Percentiles rank a stretch among this genome's conserved stretches.
phyloP scores from a whole-genome alignment of 1,284 basidiomycete genomes.

The Cerioporus squamosus region DNA sequence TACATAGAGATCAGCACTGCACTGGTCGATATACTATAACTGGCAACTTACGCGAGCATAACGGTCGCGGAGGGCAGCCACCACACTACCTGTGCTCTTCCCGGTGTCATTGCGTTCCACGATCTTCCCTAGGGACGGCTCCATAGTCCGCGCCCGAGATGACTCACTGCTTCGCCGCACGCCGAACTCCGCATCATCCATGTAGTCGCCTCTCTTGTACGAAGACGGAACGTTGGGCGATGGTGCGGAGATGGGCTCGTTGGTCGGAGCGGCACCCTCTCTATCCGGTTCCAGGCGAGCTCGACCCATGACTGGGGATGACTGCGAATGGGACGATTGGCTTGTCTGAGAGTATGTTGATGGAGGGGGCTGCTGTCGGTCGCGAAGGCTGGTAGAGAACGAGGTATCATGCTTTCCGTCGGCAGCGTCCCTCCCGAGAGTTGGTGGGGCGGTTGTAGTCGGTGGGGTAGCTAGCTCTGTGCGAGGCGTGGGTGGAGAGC shows the following conservation, averaged over 20 bases:
- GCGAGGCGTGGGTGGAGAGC: constrained; percentile 14
- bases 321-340: background rate
- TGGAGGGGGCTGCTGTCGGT: background rate
- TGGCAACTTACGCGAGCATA: constrained; percentile 60
- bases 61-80: constrained; percentile 69
- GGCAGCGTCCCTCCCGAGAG: background rate
- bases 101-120: constrained; percentile 38
- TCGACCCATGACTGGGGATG: background rate
- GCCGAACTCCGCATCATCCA: constrained; percentile 44
- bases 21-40: background rate
- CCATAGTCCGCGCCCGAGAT: constrained; percentile 13
- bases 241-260: background rate
- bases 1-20: constrained; percentile 1
- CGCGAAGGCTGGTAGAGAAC: background rate
- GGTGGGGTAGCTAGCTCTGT: constrained; percentile 10
- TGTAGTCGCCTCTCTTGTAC: constrained; percentile 37
- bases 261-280: background rate
- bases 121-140: constrained; percentile 21
- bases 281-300: background rate
- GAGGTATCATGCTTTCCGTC: background rate
- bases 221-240: constrained; percentile 3
- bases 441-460: background rate
- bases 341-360: constrained; percentile 6
- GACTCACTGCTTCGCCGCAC: constrained; percentile 24
- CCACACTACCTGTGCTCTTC: constrained; percentile 59